Base-by-base conservation (phyloP, 2,329 filamentous ascomycete genomes). In the Penicillium sp. region DNA sequence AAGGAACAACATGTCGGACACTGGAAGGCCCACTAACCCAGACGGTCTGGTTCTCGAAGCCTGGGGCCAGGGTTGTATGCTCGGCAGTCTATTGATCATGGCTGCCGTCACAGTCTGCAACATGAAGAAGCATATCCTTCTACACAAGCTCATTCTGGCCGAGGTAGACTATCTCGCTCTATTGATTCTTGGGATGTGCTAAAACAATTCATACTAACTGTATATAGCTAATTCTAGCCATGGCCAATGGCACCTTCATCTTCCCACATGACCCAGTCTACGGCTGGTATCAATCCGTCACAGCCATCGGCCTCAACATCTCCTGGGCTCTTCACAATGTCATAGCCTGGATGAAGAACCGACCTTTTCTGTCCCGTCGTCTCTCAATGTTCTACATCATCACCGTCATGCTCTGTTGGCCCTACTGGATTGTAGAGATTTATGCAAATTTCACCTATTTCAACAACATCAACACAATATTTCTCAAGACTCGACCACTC, bases 321-420 rank as follows among this genome's bases (percentile, higher is more conserved):
- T 82, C 79, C 3, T 84, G 80, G 78, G 75, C 72, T 10, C 65
- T 85, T 7, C 82, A 85, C 63, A 85, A 85, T 52, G 72, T 85
- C 49, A 80, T 85, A 49, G 75, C 81, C 0, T 85, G 81, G 82
- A 76, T 85, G 64, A 85, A 85, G 64, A 81, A 78, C 51, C 76
- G 74, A 43, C 81, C 81, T 0, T 83, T 84, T 55, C 67, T 84
- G 6, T 70, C 71, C 2, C 70, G 65, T 24, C 65, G 69, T 6
- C 72, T 74, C 24, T 80, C 75, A 38, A 58, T 69, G 8, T 62
- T 82, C 45, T 85, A 83, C 58, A 80, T 85, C 41, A 68, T 70
- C 35, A 82, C 77, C 0, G 73, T 85, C 34, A 66, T 79, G 9
- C 66, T 82, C 1, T 79, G 73, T 9, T 78, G 82, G 51, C 79